Evolutionary conservation across 495 filamentous ascomycete species (phyloP), one percentile per base, ranked within the genome.

Genomic region (Friedmanniomyces simplex): DNA sequence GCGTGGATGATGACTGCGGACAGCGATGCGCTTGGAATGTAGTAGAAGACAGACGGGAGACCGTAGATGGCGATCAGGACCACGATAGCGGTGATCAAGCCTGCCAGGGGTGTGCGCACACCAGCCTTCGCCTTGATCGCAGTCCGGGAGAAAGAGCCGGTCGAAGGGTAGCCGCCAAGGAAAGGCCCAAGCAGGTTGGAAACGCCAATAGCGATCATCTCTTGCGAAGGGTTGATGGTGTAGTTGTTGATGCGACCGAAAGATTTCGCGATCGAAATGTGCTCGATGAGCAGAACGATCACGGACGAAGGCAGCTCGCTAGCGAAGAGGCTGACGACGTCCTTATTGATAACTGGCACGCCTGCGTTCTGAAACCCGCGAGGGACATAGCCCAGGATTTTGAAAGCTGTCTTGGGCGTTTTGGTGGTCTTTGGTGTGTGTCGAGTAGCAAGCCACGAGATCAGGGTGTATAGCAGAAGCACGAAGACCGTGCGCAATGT

Each of bases 51-150:
- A 6, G 87, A 83, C 3, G 94, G 83, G 18, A 97, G 76, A 18
- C 88, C 89, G 66, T 97, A 98, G 68, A 96, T 94, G 56, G 93
- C 90, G n/a, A 97, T 75, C 0, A 97, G 79, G 11, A 98, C 93
- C 10, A 98, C 82, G 16, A 84, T 20, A 0, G 87, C 91, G 8
- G 93, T 98, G 60, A 97, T 91, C 22, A 91, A 77, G 73, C 93
- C 93, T 10, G 88, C 91, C 55, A 96, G 84, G 0, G 93, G 93
- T 13, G 90, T 95, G 5, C 91, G 84, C 1, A 97, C 93, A 64
- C 93, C 93, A 41, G 94, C 91, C 74, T 97, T 98, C 0, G 90
- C 91, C 72, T 97, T 96, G 75, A 98, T 97, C 25, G 93, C 93
- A 46, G 93, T 98, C 24, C 93, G 85, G 16, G 89, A 95, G 77